Conservation (phyloP, 176 grass and related monocot species). For the Ensete glaucum region DNA sequence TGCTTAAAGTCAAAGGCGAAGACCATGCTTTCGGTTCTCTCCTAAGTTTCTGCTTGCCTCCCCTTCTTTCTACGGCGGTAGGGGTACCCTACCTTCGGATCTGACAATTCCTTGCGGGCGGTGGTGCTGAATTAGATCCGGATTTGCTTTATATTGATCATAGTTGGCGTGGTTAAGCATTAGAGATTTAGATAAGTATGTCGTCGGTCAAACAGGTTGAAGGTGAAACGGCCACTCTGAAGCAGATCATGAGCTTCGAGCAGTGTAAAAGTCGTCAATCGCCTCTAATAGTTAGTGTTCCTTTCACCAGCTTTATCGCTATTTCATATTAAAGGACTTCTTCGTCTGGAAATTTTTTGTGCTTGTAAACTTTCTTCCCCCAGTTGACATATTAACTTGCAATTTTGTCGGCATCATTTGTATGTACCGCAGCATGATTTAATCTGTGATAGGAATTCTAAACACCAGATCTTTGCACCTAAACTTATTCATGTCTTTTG, state of each 20-base stretch:
- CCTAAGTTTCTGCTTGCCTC: constrained; percentile 76
- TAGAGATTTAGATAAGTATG: constrained; percentile 25
- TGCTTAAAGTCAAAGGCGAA: constrained; percentile 31
- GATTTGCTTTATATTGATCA: constrained; percentile 17
- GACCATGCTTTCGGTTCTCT: constrained; percentile 35
- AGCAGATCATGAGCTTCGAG: constrained; percentile 32
- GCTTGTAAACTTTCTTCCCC: too few relatives aligned
- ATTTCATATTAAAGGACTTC: too few relatives aligned
- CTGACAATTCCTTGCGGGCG: constrained; percentile 62
- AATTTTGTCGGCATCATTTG: too few relatives aligned
- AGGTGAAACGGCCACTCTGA: constrained; percentile 22
- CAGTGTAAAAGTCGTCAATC: constrained; percentile 34
- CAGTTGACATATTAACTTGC: too few relatives aligned
- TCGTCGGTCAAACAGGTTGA: constrained; percentile 35
- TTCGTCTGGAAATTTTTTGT: too few relatives aligned
- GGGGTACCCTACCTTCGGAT: constrained; percentile 79
- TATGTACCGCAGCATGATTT: too few relatives aligned
- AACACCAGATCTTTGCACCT: too few relatives aligned
- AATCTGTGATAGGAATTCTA: too few relatives aligned
- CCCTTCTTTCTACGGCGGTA: constrained; percentile 76
- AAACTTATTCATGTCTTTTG: too few relatives aligned
- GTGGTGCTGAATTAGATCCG: constrained; percentile 41
- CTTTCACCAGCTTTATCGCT: too few relatives aligned
- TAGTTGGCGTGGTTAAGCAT: constrained; percentile 22
- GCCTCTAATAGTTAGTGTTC: constrained; percentile 15